These are phyloP conservation scores for Aspergillus sclerotiicarbonarius DNA, from an alignment of 495 filamentous ascomycete species.

Conservation along the genomic window DNA sequence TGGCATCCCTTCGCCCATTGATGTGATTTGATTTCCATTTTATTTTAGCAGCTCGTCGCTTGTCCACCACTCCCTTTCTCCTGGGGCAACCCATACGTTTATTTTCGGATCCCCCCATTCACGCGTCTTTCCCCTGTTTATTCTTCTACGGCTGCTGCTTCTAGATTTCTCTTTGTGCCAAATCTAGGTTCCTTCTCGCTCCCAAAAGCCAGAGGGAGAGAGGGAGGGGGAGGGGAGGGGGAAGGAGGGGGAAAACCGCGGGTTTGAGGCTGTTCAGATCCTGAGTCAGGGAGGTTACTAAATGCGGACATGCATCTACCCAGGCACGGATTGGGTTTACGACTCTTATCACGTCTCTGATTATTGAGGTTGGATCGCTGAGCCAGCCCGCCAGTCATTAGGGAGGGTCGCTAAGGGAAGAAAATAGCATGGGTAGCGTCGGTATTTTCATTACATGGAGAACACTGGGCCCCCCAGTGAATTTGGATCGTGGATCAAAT, in stretches of 20 bases:
- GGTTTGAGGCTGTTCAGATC: not conserved
- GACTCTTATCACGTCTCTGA: not conserved
- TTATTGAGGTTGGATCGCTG: not conserved
- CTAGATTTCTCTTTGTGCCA: conserved; percentile 15
- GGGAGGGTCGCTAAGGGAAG: too few species aligned
- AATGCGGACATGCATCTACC: conserved; percentile 1
- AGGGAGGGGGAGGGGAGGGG: not conserved
- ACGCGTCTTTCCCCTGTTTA: not conserved
- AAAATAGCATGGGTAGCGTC: not conserved
- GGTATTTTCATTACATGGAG: conserved; percentile 2
- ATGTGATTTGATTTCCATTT: conserved; percentile 13
- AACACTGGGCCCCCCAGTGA: not conserved
- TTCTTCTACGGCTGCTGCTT: not conserved
- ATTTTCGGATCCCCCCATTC: conserved; percentile 4
- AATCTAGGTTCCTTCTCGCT: conserved; percentile 6
- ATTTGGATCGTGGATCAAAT: conserved; percentile 1
- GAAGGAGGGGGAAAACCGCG: not conserved
- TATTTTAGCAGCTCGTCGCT: conserved; percentile 12
- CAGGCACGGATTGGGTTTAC: conserved; percentile 1
- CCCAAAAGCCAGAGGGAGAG: not conserved
- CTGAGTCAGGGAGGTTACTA: conserved; percentile 3
- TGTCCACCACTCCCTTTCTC: conserved; percentile 11
- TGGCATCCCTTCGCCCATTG: conserved; percentile 5
- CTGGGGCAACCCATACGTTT: not conserved
- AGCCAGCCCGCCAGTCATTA: not conserved